These are phyloP conservation scores for Chlorella sp. DNA, from an alignment of 139 green algal genomes.

Conservation along the genomic window DNA sequence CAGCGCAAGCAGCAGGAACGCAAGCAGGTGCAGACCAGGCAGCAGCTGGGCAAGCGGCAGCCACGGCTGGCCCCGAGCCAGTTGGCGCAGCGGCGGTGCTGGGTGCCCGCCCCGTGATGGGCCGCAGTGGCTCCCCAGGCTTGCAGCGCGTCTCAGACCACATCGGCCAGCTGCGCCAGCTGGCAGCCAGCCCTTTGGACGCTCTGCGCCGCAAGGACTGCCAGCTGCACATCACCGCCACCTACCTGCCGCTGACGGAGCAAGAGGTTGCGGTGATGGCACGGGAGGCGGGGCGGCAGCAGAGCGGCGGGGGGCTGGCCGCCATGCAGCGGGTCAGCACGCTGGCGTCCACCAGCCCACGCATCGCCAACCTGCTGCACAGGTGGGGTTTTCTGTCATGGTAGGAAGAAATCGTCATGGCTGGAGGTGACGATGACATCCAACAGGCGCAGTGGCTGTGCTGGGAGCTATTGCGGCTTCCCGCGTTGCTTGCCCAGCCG, in stretches of 20 bases:
- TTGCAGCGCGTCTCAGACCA: not conserved
- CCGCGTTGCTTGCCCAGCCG: too few species aligned
- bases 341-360: not conserved
- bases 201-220: not conserved
- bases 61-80: not conserved
- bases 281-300: not conserved
- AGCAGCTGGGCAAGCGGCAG: too few species aligned
- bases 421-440: too few species aligned
- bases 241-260: not conserved
- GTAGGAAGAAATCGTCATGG: too few species aligned
- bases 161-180: not conserved
- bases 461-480: too few species aligned
- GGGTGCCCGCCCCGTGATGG: not conserved
- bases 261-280: not conserved
- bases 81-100: not conserved
- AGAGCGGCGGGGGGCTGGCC: not conserved
- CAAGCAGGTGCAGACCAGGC: not conserved
- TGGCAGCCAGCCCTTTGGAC: not conserved
- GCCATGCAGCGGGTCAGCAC: not conserved
- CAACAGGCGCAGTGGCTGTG: too few species aligned
- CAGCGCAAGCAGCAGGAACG: not conserved
- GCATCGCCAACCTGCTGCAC: not conserved
- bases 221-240: conserved; percentile 29
- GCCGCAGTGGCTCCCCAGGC: not conserved
- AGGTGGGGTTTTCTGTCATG: too few species aligned